Evolutionary conservation across 2,329 filamentous ascomycete genomes (phyloP).

Genomic region (Tolypocladium sp.): DNA sequence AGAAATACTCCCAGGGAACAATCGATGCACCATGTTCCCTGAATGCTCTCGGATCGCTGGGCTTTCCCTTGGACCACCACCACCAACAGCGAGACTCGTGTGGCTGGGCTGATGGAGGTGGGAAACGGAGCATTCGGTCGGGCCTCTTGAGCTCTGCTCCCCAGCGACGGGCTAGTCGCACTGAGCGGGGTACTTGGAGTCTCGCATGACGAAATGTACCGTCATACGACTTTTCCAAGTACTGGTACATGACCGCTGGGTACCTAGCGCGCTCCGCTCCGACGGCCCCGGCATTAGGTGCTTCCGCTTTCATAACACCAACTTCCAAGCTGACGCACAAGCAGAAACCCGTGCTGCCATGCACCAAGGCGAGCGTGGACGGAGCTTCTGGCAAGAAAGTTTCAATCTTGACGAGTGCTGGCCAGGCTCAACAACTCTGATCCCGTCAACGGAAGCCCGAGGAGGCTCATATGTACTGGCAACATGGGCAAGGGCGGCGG

Average conservation of each 20-base stretch:
- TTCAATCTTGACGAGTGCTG: background rate
- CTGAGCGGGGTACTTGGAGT: constrained; percentile 21
- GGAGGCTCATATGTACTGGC: background rate
- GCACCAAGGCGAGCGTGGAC: background rate
- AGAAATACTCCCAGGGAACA: background rate
- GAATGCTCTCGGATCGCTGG: background rate
- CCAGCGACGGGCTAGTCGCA: background rate
- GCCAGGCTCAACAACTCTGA: background rate
- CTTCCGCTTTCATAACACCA: constrained; percentile 1
- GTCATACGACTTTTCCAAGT: constrained; percentile 24
- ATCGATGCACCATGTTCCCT: background rate
- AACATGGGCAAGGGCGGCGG: background rate
- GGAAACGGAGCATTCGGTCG: background rate
- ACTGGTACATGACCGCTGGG: constrained; percentile 17
- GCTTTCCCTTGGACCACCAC: background rate
- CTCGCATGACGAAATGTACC: constrained; percentile 25
- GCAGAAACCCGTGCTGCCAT: background rate
- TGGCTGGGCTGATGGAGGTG: background rate
- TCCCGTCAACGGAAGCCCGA: background rate
- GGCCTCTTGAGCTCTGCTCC: background rate
- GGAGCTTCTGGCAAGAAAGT: background rate
- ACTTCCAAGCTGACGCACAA: background rate
- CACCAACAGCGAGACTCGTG: background rate
- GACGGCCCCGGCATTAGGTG: constrained; percentile 4
- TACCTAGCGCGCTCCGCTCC: constrained; percentile 12